Evolutionary conservation across 1,284 basidiomycete genomes (phyloP), one percentile per base, ranked within the genome.

Genomic region (Austroboletus olivaceoglutinosus): DNA sequence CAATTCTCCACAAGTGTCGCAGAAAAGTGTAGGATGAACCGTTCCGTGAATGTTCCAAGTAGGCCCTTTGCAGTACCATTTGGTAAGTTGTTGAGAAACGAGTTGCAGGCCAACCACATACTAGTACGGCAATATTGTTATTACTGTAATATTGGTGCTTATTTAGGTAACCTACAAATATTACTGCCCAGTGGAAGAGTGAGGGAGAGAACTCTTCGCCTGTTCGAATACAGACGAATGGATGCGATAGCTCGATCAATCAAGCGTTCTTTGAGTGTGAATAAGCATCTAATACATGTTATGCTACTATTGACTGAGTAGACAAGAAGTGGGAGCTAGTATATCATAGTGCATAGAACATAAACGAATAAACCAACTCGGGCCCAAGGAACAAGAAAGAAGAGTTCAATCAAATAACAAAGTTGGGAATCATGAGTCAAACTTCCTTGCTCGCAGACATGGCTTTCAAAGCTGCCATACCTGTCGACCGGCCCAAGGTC

Each of bases 401-500:
- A n/a, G 19, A 30, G 36, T 42, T 34, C 31, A 34, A 42, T 11
- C 5, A 13, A 38, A 16, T 11, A 18, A 44, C n/a, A 43, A 22
- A 11, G 18, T 48, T 30, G 10, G 25, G 22, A 3, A 22, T 40
- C 33, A 31, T 25, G 21, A 30, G 21, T 60, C 44, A 58, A 33
- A 44, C 34, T 19, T 44, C 48, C 23, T 43, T 45, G 19, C 36
- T 40, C 11, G 25, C 41, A n/a, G 49, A 34, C 6, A 45, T 33
- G 22, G 43, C 41, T 45, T 51, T 68, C 52, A 66, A 55, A 37
- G 52, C 54, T 21, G 50, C 47, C 16, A 43, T 30, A 36, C 68
- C 68, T 33, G 57, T 47, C 39, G 64, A 55, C 44, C 68, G 66
- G 39, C 68, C 65, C 39, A 69, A 39, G 4, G 63, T 68, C 1